A percentile compares a stretch with the other conserved stretches of the same genome.
phyloP scores from a whole-genome alignment of 768 basidiomycete species.

The Phanerochaete sordida region DNA sequence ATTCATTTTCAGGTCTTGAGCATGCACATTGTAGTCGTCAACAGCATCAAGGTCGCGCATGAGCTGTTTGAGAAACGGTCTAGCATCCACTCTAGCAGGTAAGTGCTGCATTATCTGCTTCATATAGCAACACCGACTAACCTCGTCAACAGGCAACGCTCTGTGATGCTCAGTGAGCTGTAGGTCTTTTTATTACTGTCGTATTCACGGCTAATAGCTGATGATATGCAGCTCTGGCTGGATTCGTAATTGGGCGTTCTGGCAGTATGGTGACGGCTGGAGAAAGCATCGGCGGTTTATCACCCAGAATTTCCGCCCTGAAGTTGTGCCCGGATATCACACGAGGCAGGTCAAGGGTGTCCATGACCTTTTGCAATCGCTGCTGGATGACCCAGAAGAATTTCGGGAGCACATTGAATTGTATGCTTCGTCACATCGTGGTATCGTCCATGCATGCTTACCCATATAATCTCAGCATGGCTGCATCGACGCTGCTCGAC shows the following conservation, averaged over 20 bases:
- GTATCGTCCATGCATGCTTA: no score
- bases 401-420: slow-evolving; percentile 2
- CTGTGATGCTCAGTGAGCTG: slow-evolving; percentile 1
- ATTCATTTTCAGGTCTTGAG: slow-evolving; percentile 14
- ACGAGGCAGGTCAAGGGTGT: background rate
- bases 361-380: background rate
- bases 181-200: no score
- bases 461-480: no score
- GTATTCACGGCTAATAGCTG: no score
- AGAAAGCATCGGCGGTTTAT: slow-evolving; percentile 1
- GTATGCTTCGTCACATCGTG: no score
- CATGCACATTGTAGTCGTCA: slow-evolving; percentile 11
- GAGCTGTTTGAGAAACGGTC: slow-evolving; percentile 22
- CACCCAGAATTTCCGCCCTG: slow-evolving; percentile 2
- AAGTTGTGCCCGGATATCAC: background rate
- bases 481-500: no score
- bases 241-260: background rate
- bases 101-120: background rate
- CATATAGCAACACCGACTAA: background rate
- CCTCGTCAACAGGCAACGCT: background rate
- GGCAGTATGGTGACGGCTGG: slow-evolving; percentile 9
- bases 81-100: slow-evolving; percentile 16
- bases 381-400: background rate
- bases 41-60: slow-evolving; percentile 4
- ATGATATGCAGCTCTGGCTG: no score